These are phyloP conservation scores for Cladosporium cucumerinum DNA, from an alignment of 2,329 filamentous ascomycete genomes.

Conservation along the genomic window DNA sequence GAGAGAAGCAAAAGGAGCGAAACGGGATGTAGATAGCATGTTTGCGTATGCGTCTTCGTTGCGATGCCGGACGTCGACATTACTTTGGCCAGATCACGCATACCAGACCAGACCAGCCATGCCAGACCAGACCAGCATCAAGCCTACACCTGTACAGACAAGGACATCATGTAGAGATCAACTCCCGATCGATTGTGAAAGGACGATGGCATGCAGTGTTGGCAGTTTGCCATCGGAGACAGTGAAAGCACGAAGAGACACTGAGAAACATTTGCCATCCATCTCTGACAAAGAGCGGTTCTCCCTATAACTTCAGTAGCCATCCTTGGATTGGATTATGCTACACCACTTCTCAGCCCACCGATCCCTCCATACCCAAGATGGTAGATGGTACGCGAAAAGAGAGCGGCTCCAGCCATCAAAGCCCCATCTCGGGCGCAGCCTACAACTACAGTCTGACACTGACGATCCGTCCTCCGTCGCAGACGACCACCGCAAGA, in stretches of 20 bases:
- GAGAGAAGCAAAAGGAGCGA: neutral
- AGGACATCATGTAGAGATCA: neutral
- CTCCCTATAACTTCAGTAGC: neutral
- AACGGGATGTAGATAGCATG: neutral
- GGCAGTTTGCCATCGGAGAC: neutral
- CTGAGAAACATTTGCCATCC: neutral
- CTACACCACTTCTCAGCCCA: neutral
- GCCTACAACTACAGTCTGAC: neutral
- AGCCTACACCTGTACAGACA: neutral
- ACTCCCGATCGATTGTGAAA: neutral
- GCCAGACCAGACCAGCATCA: too few relatives aligned
- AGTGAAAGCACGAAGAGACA: neutral
- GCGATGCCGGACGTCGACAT: neutral
- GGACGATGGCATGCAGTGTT: neutral
- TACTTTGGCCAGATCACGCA: neutral
- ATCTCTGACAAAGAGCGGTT: neutral
- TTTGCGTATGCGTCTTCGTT: neutral
- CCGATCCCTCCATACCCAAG: neutral
- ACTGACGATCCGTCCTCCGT: neutral
- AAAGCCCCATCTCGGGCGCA: neutral
- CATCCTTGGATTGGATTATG: neutral
- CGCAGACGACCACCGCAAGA: neutral
- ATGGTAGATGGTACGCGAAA: neutral
- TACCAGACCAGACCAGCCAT: too few relatives aligned
- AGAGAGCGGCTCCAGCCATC: neutral